These are phyloP conservation scores for Rhododendron molle DNA, from an alignment of 148 eudicot genomes.

Conservation along the genomic window DNA sequence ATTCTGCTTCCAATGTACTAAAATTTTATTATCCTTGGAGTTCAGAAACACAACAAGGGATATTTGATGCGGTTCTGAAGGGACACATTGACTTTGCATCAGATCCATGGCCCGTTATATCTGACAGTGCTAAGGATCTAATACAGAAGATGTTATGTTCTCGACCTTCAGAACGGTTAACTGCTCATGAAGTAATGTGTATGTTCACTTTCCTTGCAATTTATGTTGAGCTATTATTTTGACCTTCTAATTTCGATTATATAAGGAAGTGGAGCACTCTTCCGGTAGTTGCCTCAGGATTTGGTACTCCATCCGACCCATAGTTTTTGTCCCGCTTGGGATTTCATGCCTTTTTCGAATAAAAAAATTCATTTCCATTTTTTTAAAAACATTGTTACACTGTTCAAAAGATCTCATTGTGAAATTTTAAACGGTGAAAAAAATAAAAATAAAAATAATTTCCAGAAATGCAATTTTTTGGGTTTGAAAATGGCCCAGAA, in stretches of 20 bases:
- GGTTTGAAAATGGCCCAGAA: neutral
- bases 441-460: neutral
- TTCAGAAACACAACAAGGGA: constrained; percentile 96
- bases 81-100: constrained; percentile 92
- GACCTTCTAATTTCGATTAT: neutral
- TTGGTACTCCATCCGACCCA: neutral
- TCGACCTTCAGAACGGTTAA: constrained; percentile 59
- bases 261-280: neutral
- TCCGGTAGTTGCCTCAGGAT: neutral
- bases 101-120: constrained; percentile 93
- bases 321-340: neutral
- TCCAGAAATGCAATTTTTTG: neutral
- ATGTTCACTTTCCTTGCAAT: constrained; percentile 24
- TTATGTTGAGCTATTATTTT: constrained; percentile 3
- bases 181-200: constrained; percentile 97
- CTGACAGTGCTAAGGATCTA: constrained; percentile 92
- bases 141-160: constrained; percentile 82
- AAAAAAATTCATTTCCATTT: neutral
- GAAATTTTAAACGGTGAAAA: neutral
- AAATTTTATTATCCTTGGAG: constrained; percentile 9
- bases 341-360: neutral
- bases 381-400: neutral
- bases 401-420: neutral
- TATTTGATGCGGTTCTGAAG: constrained; percentile 91
- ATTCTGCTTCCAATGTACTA: neutral